Evolutionary conservation across 2,329 filamentous ascomycete genomes (phyloP).

Genomic region (Cordyceps tenuipes): DNA sequence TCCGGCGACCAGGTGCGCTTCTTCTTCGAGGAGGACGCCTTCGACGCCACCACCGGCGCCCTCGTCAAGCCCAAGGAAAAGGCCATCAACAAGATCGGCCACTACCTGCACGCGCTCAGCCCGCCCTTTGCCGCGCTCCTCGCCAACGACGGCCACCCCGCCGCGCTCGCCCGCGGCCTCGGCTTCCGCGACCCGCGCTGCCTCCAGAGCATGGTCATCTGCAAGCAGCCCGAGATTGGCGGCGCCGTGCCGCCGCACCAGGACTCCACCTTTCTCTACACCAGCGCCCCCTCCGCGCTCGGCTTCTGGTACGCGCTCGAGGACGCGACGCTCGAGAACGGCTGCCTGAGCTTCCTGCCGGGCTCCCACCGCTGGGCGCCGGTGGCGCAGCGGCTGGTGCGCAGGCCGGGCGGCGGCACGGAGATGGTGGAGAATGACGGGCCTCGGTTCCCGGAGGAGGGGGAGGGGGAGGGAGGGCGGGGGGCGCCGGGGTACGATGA

Average conservation of each 20-base stretch:
- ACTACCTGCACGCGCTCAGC: conserved; percentile 64
- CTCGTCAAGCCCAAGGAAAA: conserved; percentile 71
- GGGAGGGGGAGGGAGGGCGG: too few species aligned
- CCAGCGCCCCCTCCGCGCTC: conserved; percentile 77
- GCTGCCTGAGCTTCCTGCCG: conserved; percentile 76
- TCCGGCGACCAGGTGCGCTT: conserved; percentile 90
- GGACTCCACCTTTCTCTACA: conserved; percentile 89
- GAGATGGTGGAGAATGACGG: conserved; percentile 66
- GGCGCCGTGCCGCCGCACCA: conserved; percentile 86
- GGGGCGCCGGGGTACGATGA: conserved; percentile 33
- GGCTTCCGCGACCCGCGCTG: conserved; percentile 68
- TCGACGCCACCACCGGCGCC: conserved; percentile 49
- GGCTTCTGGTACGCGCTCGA: conserved; percentile 98
- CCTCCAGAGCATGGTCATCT: conserved; percentile 96
- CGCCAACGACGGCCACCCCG: conserved; percentile 30
- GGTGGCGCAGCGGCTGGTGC: conserved; percentile 67
- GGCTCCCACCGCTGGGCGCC: conserved; percentile 71
- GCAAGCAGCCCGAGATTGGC: conserved; percentile 95
- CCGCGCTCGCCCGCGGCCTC: conserved; percentile 59
- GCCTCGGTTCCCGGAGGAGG: conserved; percentile 49
- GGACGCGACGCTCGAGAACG: conserved; percentile 79
- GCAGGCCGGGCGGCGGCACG: conserved; percentile 52
- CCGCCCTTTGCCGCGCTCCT: conserved; percentile 55
- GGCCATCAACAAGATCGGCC: conserved; percentile 85
- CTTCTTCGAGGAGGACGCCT: conserved; percentile 96